Conservation (phyloP, 768 basidiomycete species). For the Naganishia randhawae region DNA sequence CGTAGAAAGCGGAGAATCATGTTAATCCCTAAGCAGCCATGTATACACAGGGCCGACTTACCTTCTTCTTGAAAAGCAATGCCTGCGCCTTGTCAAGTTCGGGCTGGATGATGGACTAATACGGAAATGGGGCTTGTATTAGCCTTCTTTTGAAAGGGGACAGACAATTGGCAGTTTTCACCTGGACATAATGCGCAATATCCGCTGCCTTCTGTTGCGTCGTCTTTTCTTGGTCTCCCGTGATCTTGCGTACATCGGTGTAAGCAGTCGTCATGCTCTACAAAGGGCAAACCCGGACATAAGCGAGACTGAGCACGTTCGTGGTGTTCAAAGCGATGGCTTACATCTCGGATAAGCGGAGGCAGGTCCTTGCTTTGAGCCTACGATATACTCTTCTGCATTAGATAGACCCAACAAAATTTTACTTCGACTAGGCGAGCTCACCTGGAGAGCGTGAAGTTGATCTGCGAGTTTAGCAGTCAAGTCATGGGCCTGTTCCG, state of each 20-base stretch:
- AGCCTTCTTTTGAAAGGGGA: neutral
- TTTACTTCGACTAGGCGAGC: neutral
- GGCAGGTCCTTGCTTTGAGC: constrained; percentile 28
- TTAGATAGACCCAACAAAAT: neutral
- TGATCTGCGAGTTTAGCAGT: constrained; percentile 23
- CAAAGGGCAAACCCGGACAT: neutral
- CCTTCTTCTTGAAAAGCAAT: constrained; percentile 27
- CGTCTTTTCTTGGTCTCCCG: constrained; percentile 23
- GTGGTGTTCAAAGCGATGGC: neutral
- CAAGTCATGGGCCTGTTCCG: constrained; percentile 25
- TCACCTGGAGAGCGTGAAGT: constrained; percentile 24
- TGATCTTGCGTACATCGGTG: constrained; percentile 25
- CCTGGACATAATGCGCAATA: constrained; percentile 30
- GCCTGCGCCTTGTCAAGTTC: constrained; percentile 24
- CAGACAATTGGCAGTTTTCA: neutral
- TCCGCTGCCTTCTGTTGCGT: constrained; percentile 27
- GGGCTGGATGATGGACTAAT: constrained; percentile 25
- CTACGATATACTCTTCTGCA: neutral
- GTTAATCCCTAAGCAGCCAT: neutral
- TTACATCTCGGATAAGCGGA: constrained; percentile 24
- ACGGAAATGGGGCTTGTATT: neutral
- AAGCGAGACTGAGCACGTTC: neutral
- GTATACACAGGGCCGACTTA: neutral
- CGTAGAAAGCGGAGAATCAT: neutral
- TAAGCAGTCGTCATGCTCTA: constrained; percentile 26